Percentiles rank a stretch among this genome's conserved stretches.
These are phyloP conservation scores for Xerocomus amazonicus DNA, from an alignment of 1,284 basidiomycete genomes.

Conservation along the genomic window DNA sequence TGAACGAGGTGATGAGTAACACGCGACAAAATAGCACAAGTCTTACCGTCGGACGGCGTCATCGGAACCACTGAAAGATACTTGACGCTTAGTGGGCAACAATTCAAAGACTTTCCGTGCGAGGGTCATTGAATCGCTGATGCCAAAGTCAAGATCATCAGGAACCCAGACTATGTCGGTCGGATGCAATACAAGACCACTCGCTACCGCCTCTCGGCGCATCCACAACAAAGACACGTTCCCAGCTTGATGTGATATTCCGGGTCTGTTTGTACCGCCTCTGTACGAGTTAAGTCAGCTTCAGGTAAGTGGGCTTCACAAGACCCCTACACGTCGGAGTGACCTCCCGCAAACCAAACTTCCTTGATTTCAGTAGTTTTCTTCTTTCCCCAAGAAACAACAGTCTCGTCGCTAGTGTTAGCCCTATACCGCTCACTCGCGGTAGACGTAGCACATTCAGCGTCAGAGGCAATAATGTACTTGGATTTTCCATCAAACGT, in stretches of 20 bases:
- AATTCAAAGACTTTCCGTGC: constrained; percentile 24
- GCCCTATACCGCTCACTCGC: background rate
- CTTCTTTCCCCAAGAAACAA: background rate
- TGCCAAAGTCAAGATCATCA: constrained; percentile 22
- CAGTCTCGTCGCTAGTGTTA: background rate
- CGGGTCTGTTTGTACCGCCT: constrained; percentile 20
- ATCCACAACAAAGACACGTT: constrained; percentile 30
- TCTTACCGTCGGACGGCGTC: constrained; percentile 16
- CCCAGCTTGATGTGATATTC: constrained; percentile 16
- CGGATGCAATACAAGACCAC: constrained; percentile 23
- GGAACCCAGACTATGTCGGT: constrained; percentile 26
- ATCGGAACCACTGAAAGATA: constrained; percentile 15
- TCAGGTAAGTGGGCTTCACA: background rate
- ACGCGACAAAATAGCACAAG: background rate
- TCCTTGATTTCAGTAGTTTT: constrained; percentile 24
- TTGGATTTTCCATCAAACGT: constrained; percentile 8
- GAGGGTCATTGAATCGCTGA: constrained; percentile 17
- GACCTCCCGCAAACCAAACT: constrained; percentile 15
- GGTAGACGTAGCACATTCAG: background rate
- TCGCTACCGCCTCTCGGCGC: constrained; percentile 22
- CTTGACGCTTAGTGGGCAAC: constrained; percentile 28
- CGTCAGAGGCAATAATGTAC: constrained; percentile 3
- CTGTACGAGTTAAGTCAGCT: constrained; percentile 9
- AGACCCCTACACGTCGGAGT: constrained; percentile 32
- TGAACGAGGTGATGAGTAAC: constrained; percentile 1